These are phyloP conservation scores for Lasiosphaeria hispida DNA, from an alignment of 495 filamentous ascomycete species.

Conservation along the genomic window DNA sequence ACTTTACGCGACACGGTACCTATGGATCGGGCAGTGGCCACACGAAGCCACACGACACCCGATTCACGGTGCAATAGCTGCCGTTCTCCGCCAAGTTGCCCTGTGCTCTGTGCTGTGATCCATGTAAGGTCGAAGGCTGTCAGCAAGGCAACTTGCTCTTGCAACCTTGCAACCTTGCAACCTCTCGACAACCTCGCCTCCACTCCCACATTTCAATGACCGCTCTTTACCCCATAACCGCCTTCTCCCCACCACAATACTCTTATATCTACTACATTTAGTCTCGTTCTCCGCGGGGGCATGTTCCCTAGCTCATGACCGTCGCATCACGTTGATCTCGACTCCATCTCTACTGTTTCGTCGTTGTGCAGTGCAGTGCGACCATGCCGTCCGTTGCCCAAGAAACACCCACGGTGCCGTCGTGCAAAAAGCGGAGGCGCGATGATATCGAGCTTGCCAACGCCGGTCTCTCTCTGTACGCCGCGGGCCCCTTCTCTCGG, in stretches of 20 bases:
- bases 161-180: neutral
- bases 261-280: neutral
- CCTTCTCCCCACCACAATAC: neutral
- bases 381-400: slow-evolving; percentile 36
- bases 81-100: too few relatives aligned
- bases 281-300: neutral
- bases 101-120: neutral
- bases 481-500: too few relatives aligned
- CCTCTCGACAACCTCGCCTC: neutral
- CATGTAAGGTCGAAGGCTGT: neutral
- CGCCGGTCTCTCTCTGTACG: too few relatives aligned
- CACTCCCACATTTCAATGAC: slow-evolving; percentile 1
- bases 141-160: neutral
- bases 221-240: neutral
- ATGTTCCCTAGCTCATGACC: too few relatives aligned
- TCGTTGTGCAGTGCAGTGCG: neutral
- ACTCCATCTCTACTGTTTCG: neutral
- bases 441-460: slow-evolving; percentile 29
- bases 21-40: neutral
- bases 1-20: neutral
- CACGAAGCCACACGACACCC: neutral
- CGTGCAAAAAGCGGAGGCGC: slow-evolving; percentile 42
- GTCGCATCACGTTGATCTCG: neutral
- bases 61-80: neutral
- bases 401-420: slow-evolving; percentile 22